Base-by-base conservation (phyloP, 352 stramenopile species). In the Globisporangium iwayamae region DNA sequence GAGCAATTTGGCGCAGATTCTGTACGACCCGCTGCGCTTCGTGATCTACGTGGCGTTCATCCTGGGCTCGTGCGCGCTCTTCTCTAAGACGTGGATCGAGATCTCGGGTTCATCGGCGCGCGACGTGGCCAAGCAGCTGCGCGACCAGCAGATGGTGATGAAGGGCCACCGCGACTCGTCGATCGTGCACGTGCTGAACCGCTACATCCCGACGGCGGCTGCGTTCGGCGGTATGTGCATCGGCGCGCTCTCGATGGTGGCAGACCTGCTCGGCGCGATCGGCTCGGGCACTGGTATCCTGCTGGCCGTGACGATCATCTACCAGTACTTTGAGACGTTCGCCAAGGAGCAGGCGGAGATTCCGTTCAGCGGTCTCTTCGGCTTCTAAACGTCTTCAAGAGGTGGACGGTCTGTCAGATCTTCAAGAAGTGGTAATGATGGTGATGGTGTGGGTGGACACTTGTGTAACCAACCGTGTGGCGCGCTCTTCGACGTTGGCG, bases 141-240 rank as follows among this genome's bases (percentile, higher is more conserved):
- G 96, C 71, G 96, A 99, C 81, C 96, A 99, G 81, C 95, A 99
- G 80, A 99, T 99, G 95, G 96, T 99, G 47, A 99, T 99, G 93
- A 99, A 98, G 85, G 97, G 97, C 75, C 96, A 99, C 87, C 95
- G 97, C 72, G 97, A 99, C 81, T 94, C 90, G 65, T 95, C 85
- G 45, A 94, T 99, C 45, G 98, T 99, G 72, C 91, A 99, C 76
- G 97, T 99, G 51, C 88, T 99, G 61, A 99, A 99, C 85, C 89
- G 97, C 68, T 99, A 99, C 91, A 99, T 99, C 78, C 97, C 98
- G 36, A 98, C 96, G 25, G 97, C 97, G 25, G 98, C 98, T 41
- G 94, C 96, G 16, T 99, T 99, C 75, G 98, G 98, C 67, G 98
- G 98, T 74, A 99, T 99, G 96, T 99, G 96, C 85, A 99, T 99